These are phyloP conservation scores for Phytophthora pistaciae DNA, from an alignment of 352 stramenopile genomes.

Conservation along the genomic window DNA sequence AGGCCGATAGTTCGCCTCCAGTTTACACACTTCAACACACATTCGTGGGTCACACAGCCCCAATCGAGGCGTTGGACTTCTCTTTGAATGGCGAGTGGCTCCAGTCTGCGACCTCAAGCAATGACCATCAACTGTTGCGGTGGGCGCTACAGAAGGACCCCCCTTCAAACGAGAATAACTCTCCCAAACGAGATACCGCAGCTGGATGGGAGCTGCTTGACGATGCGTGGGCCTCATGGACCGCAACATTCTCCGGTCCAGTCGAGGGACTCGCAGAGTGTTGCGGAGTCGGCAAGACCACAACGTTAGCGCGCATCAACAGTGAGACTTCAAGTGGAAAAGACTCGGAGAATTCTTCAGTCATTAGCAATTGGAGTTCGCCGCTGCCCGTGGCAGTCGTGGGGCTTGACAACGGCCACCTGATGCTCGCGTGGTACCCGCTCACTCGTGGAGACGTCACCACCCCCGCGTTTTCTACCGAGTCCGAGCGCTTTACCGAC, in stretches of 20 bases:
- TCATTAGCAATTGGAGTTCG: conserved; percentile 46
- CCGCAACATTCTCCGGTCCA: conserved; percentile 59
- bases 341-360: conserved; percentile 8
- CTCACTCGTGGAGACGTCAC: conserved; percentile 46
- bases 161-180: conserved; percentile 6
- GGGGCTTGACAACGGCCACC: conserved; percentile 55
- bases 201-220: conserved; percentile 38
- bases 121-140: conserved; percentile 69
- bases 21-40: conserved; percentile 56
- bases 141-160: conserved; percentile 55
- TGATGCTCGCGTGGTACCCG: conserved; percentile 82
- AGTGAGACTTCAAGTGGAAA: conserved; percentile 16
- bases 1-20: conserved; percentile 15
- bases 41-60: conserved; percentile 74
- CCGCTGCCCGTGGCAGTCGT: conserved; percentile 55
- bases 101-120: conserved; percentile 66
- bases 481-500: conserved; percentile 9
- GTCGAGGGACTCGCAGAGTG: conserved; percentile 56
- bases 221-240: conserved; percentile 65
- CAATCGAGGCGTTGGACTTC: conserved; percentile 77
- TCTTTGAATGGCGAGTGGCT: conserved; percentile 65
- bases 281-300: conserved; percentile 36
- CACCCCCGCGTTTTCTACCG: not conserved
- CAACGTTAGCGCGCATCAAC: conserved; percentile 53
- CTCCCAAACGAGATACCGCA: not conserved